These are phyloP conservation scores for Jamesozyma hellenica DNA, from an alignment of 805 yeast species.

Conservation along the genomic window DNA sequence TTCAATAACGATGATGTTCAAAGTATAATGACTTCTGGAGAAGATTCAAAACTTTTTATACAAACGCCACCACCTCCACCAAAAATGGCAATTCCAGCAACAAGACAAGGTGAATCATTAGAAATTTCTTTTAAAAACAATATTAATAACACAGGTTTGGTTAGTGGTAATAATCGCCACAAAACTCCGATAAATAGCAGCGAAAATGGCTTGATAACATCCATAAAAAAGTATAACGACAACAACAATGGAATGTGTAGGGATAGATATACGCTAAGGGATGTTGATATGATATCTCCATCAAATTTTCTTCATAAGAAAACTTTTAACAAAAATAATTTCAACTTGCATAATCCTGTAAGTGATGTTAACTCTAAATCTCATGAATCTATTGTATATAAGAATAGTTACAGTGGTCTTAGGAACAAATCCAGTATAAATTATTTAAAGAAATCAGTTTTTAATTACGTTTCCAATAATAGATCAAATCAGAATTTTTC, in stretches of 20 bases:
- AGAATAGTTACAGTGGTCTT: neutral
- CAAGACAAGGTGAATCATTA: slow-evolving; percentile 66
- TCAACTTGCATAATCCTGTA: neutral
- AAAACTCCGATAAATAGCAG: slow-evolving; percentile 3
- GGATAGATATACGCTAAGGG: slow-evolving; percentile 22
- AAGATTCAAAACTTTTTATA: slow-evolving; percentile 28
- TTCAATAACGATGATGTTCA: slow-evolving; percentile 28
- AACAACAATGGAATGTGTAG: slow-evolving; percentile 1
- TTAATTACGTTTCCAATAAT: slow-evolving; percentile 16
- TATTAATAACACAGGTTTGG: slow-evolving; percentile 4
- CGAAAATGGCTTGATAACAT: neutral
- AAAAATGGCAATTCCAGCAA: slow-evolving; percentile 74
- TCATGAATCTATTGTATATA: too few relatives aligned
- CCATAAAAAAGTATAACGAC: neutral
- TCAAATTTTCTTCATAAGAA: slow-evolving; percentile 6
- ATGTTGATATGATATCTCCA: slow-evolving; percentile 17
- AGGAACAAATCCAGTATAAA: slow-evolving; percentile 9
- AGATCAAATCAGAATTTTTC: neutral
- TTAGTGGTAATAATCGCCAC: neutral
- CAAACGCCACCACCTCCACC: slow-evolving; percentile 48
- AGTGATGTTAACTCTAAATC: neutral
- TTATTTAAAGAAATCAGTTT: slow-evolving; percentile 22
- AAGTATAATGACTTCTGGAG: slow-evolving; percentile 27
- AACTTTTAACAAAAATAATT: neutral
- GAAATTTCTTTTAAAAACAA: slow-evolving; percentile 41